Conservation (phyloP, 2,329 filamentous ascomycete genomes). For the Penicillium vulpinum region DNA sequence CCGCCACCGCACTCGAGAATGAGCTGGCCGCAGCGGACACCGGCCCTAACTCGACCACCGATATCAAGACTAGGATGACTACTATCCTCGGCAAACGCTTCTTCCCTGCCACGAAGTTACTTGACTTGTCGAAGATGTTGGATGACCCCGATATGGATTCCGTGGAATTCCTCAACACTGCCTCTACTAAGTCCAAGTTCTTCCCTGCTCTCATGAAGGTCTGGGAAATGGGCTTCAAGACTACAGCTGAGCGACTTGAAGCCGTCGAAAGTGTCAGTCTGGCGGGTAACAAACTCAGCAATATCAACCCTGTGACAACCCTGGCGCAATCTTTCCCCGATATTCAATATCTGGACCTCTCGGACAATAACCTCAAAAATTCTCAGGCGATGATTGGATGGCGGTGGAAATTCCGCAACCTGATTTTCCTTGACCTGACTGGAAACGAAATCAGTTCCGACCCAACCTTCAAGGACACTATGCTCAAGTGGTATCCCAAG, state of each 20-base stretch:
- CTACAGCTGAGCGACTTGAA: constrained; percentile 68
- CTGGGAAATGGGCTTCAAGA: constrained; percentile 75
- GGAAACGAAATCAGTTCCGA: constrained; percentile 71
- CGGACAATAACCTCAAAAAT: constrained; percentile 73
- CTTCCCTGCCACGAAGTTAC: constrained; percentile 66
- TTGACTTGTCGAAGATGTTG: constrained; percentile 78
- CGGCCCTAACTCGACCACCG: constrained; percentile 51
- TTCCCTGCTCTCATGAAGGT: constrained; percentile 90
- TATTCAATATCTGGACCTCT: constrained; percentile 84
- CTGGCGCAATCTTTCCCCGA: constrained; percentile 80
- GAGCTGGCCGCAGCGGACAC: constrained; percentile 29
- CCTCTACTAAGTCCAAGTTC: constrained; percentile 75
- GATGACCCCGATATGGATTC: constrained; percentile 69
- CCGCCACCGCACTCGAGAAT: constrained; percentile 22
- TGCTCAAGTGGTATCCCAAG: constrained; percentile 80
- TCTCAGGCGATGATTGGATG: constrained; percentile 70
- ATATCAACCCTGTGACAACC: constrained; percentile 69
- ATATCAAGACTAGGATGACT: constrained; percentile 68
- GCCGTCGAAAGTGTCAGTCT: constrained; percentile 81
- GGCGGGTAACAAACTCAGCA: constrained; percentile 73
- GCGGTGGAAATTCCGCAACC: constrained; percentile 73
- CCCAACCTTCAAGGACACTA: constrained; percentile 64
- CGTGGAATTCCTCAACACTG: constrained; percentile 73
- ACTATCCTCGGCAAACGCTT: constrained; percentile 75
- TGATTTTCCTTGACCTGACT: constrained; percentile 78